phyloP scores from a whole-genome alignment of 306 rosid species.

The Neltuma alba region DNA sequence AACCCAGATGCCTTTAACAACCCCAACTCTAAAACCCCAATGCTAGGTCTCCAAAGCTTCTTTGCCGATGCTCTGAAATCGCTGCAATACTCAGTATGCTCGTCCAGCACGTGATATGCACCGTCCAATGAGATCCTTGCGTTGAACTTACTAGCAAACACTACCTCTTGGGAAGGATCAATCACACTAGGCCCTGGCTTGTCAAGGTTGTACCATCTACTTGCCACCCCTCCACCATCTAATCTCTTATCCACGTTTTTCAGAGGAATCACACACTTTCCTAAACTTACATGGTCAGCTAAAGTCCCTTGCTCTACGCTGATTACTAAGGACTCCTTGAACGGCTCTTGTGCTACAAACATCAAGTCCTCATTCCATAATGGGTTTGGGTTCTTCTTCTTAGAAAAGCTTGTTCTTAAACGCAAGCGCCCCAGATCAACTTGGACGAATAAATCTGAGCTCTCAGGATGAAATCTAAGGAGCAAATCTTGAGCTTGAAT shows the following conservation, averaged over 20 bases:
- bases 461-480: background rate
- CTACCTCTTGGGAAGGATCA: constrained; percentile 23
- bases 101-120: constrained; percentile 57
- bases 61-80: constrained; percentile 50
- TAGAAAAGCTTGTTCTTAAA: constrained; percentile 39
- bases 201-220: constrained; percentile 29
- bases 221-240: background rate
- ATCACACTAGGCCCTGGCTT: background rate
- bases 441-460: constrained; percentile 43
- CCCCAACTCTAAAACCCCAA: constrained; percentile 56
- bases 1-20: constrained; percentile 42
- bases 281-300: constrained; percentile 30
- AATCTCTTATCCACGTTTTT: constrained; percentile 31
- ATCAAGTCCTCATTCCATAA: constrained; percentile 57
- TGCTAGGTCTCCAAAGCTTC: constrained; percentile 36
- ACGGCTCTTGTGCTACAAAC: constrained; percentile 64
- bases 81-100: constrained; percentile 45
- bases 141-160: constrained; percentile 52
- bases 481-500: constrained; percentile 58
- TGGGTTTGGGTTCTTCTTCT: constrained; percentile 32
- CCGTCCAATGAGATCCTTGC: constrained; percentile 57
- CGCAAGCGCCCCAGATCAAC: constrained; percentile 40
- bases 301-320: constrained; percentile 43
- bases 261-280: constrained; percentile 34
- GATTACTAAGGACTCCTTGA: constrained; percentile 22